Evolutionary conservation across 1,284 basidiomycete species (phyloP).

Genomic region (Malassezia furfur): DNA sequence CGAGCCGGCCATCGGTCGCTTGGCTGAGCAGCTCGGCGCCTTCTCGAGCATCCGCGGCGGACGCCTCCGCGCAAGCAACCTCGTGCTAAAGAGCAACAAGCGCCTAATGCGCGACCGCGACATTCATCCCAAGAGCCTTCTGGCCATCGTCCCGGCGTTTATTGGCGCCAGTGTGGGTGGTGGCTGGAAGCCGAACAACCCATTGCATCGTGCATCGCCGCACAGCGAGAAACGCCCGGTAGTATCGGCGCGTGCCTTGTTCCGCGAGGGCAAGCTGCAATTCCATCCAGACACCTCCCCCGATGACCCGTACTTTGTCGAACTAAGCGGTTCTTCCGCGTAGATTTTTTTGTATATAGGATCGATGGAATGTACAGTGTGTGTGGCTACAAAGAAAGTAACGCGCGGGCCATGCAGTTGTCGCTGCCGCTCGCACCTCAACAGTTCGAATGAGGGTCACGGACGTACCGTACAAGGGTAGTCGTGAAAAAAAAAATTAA

Average conservation of each 20-base stretch:
- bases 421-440: no score
- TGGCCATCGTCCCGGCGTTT: conserved; percentile 50
- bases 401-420: no score
- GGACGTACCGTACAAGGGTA: no score
- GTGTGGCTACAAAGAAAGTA: background rate
- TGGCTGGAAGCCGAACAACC: conserved; percentile 23
- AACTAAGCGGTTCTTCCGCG: background rate
- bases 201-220: background rate
- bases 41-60: conserved; percentile 54
- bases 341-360: background rate
- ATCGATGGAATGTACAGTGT: background rate
- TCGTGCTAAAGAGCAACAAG: conserved; percentile 41
- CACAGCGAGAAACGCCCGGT: conserved; percentile 9
- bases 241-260: conserved; percentile 25
- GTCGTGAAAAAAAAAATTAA: no score
- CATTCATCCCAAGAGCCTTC: conserved; percentile 61
- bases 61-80: conserved; percentile 58
- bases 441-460: no score
- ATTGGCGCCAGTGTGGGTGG: conserved; percentile 38
- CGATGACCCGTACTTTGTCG: conserved; percentile 43
- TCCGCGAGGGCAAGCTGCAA: conserved; percentile 60
- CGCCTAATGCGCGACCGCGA: conserved; percentile 41
- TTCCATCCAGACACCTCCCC: conserved; percentile 70
- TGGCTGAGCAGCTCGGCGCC: conserved; percentile 30
- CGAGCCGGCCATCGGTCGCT: conserved; percentile 61